Percentiles rank a stretch among this genome's conserved stretches.
Conservation (phyloP, 2,329 filamentous ascomycete genomes). For the Ophiocordyceps polyrhachis-furcata region DNA sequence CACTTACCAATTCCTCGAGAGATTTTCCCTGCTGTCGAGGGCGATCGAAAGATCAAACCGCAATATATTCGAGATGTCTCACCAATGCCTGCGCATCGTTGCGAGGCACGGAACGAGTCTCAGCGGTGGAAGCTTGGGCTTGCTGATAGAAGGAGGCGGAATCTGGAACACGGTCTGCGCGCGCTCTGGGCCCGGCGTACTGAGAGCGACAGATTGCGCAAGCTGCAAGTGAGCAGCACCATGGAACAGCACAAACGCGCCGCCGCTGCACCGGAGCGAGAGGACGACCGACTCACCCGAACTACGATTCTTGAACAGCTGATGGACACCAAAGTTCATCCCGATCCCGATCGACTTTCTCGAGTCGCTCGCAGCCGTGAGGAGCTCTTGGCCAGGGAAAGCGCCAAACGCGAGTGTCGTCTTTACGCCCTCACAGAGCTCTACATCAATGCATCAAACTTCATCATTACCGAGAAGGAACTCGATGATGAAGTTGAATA, state of each 20-base stretch:
- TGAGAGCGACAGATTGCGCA: constrained; percentile 16
- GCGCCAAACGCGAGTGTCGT: constrained; percentile 35
- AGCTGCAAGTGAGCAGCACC: constrained; percentile 23
- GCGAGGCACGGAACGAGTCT: constrained; percentile 16
- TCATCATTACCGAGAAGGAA: constrained; percentile 69
- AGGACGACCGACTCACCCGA: constrained; percentile 61
- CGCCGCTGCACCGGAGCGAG: constrained; percentile 45
- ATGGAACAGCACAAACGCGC: constrained; percentile 26
- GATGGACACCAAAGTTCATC: constrained; percentile 29
- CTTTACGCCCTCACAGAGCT: constrained; percentile 63
- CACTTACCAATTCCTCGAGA: constrained; percentile 67
- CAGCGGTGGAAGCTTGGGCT: constrained; percentile 52
- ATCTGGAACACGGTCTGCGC: constrained; percentile 51
- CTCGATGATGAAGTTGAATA: constrained; percentile 55
- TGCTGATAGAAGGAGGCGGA: constrained; percentile 50
- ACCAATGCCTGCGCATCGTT: constrained; percentile 28
- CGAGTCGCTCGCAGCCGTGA: constrained; percentile 29
- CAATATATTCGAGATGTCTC: constrained; percentile 43
- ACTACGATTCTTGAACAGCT: constrained; percentile 38
- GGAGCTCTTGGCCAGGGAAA: constrained; percentile 21
- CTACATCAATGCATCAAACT: constrained; percentile 73
- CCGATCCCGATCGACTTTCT: constrained; percentile 43
- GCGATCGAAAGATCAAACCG: constrained; percentile 38
- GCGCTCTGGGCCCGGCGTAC: constrained; percentile 51
- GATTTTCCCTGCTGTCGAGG: constrained; percentile 45